These are phyloP conservation scores for Halteria grandinella DNA, from an alignment of 73 alveolate genomes.

Conservation along the genomic window DNA sequence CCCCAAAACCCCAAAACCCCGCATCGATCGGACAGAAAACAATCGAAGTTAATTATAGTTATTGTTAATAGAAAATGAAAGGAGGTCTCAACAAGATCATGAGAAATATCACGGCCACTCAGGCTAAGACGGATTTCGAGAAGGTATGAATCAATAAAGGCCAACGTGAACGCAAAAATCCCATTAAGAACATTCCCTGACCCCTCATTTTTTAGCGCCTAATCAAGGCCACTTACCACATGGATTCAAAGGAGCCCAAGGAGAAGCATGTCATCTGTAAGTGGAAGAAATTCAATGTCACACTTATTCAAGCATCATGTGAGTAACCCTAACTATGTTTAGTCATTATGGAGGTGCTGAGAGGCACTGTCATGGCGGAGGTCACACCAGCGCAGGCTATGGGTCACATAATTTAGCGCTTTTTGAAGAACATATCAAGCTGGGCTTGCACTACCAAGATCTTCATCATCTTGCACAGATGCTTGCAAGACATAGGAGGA, in stretches of 20 bases:
- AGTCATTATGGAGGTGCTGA: conserved; percentile 58
- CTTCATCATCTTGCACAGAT: conserved; percentile 63
- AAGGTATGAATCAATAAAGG: too few species aligned
- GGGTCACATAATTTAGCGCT: conserved; percentile 37
- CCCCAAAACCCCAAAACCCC: too few species aligned
- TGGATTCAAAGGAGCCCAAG: conserved; percentile 68
- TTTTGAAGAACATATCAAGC: conserved; percentile 56
- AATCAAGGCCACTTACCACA: conserved; percentile 62
- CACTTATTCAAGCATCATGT: too few species aligned
- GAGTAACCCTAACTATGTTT: too few species aligned
- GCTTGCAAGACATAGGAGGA: conserved; percentile 58
- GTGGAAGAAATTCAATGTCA: background rate
- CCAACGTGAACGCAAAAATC: too few species aligned
- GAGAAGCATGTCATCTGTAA: conserved; percentile 69
- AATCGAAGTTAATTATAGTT: too few species aligned
- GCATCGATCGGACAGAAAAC: too few species aligned
- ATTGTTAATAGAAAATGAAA: conserved; percentile 34
- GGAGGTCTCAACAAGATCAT: conserved; percentile 64
- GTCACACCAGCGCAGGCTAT: conserved; percentile 43
- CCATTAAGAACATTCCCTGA: too few species aligned
- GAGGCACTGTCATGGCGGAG: conserved; percentile 55
- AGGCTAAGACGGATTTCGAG: conserved; percentile 60
- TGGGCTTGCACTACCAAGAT: conserved; percentile 67
- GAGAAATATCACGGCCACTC: conserved; percentile 61
- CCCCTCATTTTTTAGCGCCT: conserved; percentile 37